Evolutionary conservation across 2,329 filamentous ascomycete species (phyloP).

Genomic region (Parastagonospora avenae): DNA sequence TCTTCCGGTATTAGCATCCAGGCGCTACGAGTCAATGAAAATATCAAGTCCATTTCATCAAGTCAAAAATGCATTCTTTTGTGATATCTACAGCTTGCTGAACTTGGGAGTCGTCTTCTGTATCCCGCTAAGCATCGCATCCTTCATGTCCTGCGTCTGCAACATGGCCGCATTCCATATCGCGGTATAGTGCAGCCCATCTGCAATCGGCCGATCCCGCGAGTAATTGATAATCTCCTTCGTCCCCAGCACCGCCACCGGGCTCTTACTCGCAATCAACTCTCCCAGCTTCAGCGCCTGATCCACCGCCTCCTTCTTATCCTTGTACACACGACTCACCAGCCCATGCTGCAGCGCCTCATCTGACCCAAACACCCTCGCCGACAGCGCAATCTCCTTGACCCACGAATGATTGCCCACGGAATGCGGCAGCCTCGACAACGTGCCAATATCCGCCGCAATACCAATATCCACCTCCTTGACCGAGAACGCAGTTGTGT

Average conservation of each 20-base stretch:
- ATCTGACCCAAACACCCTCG: constrained; percentile 69
- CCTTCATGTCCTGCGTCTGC: constrained; percentile 77
- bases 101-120: constrained; percentile 81
- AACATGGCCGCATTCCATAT: constrained; percentile 87
- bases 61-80: neutral
- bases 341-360: constrained; percentile 75
- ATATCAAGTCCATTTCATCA: constrained; percentile 44
- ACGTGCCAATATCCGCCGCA: constrained; percentile 78
- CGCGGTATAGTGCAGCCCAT: constrained; percentile 80
- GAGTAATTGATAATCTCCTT: constrained; percentile 86
- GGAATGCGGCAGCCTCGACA: constrained; percentile 73
- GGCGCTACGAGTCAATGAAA: constrained; percentile 52
- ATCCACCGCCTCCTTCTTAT: constrained; percentile 64
- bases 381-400: constrained; percentile 77
- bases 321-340: constrained; percentile 67
- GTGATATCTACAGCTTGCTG: constrained; percentile 70
- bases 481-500: constrained; percentile 68
- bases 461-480: constrained; percentile 85
- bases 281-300: constrained; percentile 65
- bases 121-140: constrained; percentile 75
- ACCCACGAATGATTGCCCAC: constrained; percentile 76
- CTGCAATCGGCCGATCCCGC: constrained; percentile 75
- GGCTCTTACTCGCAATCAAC: constrained; percentile 78
- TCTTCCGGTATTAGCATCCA: constrained; percentile 48
- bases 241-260: constrained; percentile 83